Percentiles rank a stretch among this genome's conserved stretches.
These are phyloP conservation scores for Diplodia scrobiculata DNA, from an alignment of 2,329 filamentous ascomycete genomes.

Conservation along the genomic window DNA sequence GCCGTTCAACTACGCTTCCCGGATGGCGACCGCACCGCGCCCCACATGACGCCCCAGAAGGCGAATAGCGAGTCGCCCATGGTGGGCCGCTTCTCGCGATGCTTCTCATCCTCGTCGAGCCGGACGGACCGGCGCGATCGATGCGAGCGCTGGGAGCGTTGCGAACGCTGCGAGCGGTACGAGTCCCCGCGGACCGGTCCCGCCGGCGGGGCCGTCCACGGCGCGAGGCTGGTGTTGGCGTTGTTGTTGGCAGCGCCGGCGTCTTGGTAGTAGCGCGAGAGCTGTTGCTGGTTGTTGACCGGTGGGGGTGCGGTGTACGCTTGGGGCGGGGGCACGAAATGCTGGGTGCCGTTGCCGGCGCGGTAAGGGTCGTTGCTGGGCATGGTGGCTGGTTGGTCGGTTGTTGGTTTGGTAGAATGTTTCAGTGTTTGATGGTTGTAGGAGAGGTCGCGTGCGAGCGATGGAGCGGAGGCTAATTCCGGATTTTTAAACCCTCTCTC, in stretches of 20 bases:
- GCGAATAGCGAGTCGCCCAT: conserved; percentile 33
- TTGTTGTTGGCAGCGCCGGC: neutral
- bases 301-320: conserved; percentile 18
- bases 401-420: conserved; percentile 4
- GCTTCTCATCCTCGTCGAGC: neutral
- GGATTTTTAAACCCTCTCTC: neutral
- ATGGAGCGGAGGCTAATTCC: too few species aligned
- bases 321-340: conserved; percentile 60
- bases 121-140: conserved; percentile 25
- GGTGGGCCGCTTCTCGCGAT: conserved; percentile 35
- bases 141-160: conserved; percentile 30
- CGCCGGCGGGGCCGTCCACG: neutral
- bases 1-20: neutral
- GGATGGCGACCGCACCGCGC: conserved; percentile 18
- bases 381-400: conserved; percentile 42
- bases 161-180: conserved; percentile 27
- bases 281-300: conserved; percentile 24
- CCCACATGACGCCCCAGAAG: conserved; percentile 27
- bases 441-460: neutral
- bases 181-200: conserved; percentile 1
- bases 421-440: neutral
- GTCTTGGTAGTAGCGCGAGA: conserved; percentile 1
- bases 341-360: conserved; percentile 58
- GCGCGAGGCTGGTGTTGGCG: conserved; percentile 11
- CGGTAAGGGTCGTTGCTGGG: conserved; percentile 61